Evolutionary conservation across 257 asterid genomes (phyloP).

Genomic region (Nicotiana otophora): DNA sequence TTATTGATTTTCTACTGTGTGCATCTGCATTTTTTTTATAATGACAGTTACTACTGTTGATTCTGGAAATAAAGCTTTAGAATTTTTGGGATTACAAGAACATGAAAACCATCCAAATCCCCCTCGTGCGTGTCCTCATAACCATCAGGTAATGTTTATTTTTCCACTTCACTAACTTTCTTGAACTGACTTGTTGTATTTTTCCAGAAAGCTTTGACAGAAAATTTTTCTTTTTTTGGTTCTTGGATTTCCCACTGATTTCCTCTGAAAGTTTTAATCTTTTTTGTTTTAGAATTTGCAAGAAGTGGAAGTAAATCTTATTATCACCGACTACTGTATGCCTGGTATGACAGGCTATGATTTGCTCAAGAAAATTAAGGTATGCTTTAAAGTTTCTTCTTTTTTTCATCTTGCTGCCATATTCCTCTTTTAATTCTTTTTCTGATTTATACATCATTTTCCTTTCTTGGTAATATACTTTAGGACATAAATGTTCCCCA

Average conservation of each 20-base stretch:
- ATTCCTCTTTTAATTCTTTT: neutral
- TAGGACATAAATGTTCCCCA: neutral
- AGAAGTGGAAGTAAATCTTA: slow-evolving; percentile 32
- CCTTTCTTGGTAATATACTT: slow-evolving; percentile 16
- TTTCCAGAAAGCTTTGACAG: too few species aligned
- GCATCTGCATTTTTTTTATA: neutral
- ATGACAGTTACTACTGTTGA: slow-evolving; percentile 55
- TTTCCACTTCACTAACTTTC: neutral
- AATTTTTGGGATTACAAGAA: slow-evolving; percentile 42
- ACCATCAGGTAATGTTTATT: slow-evolving; percentile 25
- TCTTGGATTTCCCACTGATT: slow-evolving; percentile 12
- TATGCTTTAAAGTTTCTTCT: slow-evolving; percentile 9
- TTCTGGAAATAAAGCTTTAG: slow-evolving; percentile 57
- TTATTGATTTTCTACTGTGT: neutral
- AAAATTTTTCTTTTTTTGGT: neutral
- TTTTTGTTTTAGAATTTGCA: neutral
- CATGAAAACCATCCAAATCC: slow-evolving; percentile 20
- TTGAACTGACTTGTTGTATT: neutral
- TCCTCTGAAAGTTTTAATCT: neutral
- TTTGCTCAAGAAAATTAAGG: slow-evolving; percentile 47
- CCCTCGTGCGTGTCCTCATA: slow-evolving; percentile 24
- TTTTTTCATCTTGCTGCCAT: neutral
- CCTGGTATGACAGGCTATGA: slow-evolving; percentile 52
- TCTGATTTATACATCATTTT: slow-evolving; percentile 5
- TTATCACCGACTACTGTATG: slow-evolving; percentile 45